A percentile compares a stretch with the other conserved stretches of the same genome.
Evolutionary conservation across 2,329 filamentous ascomycete species (phyloP).

Genomic region (Colletotrichum godetiae): DNA sequence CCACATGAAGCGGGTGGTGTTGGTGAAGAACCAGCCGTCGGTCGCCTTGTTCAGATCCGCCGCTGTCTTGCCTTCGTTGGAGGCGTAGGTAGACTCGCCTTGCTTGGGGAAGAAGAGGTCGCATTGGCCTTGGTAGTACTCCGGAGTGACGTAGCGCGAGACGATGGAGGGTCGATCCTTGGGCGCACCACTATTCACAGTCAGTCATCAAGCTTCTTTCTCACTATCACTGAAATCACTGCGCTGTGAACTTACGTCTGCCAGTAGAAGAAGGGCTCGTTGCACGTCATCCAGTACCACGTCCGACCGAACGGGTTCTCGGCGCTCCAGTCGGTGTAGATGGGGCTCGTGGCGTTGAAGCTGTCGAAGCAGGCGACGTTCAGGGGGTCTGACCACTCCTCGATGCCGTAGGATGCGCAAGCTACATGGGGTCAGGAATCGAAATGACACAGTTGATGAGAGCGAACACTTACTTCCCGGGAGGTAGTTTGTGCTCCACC

Average conservation of each 20-base stretch:
- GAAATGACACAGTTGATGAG: not conserved
- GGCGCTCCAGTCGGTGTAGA: constrained; percentile 62
- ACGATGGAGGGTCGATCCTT: constrained; percentile 56
- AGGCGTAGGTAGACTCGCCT: constrained; percentile 61
- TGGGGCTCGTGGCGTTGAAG: constrained; percentile 58
- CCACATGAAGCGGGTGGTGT: constrained; percentile 66
- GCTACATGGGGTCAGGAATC: constrained; percentile 40
- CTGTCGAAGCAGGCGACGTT: constrained; percentile 64
- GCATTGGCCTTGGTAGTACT: constrained; percentile 69
- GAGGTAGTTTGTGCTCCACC: constrained; percentile 57
- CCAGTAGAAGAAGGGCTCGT: constrained; percentile 63
- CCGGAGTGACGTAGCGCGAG: constrained; percentile 59
- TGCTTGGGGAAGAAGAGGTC: constrained; percentile 64
- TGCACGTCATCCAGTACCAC: constrained; percentile 72
- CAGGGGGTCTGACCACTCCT: constrained; percentile 51
- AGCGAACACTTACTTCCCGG: constrained; percentile 56
- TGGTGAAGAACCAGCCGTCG: constrained; percentile 60
- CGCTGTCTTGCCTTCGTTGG: constrained; percentile 56
- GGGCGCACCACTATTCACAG: constrained; percentile 57
- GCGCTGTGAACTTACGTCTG: constrained; percentile 54
- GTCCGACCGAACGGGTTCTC: constrained; percentile 60
- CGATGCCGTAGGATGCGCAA: constrained; percentile 60
- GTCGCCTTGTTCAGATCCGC: constrained; percentile 63
- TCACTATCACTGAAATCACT: not conserved
- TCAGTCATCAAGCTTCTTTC: constrained; percentile 39